Conservation (phyloP, 148 eudicot genomes). For the Mesembryanthemum crystallinum region DNA sequence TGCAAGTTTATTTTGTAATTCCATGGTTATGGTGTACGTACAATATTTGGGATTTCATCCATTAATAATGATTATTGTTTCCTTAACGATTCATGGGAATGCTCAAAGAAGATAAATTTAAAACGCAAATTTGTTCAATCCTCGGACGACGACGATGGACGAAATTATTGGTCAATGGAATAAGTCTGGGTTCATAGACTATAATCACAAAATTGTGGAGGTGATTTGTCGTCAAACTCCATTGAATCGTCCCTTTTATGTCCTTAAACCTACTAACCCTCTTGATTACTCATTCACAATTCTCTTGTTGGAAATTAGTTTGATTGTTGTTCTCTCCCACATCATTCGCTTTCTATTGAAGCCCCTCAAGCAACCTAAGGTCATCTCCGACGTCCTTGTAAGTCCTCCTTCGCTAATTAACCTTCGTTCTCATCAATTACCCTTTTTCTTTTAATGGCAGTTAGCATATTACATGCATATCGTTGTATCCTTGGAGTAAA, state of each 20-base stretch:
- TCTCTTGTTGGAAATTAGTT: constrained; percentile 45
- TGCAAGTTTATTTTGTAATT: no score
- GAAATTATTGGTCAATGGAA: constrained; percentile 14
- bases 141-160: constrained; percentile 12
- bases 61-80: neutral
- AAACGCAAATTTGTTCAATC: neutral
- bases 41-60: no score
- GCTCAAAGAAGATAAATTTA: neutral
- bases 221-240: constrained; percentile 34
- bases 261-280: constrained; percentile 41
- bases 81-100: neutral
- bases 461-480: no score
- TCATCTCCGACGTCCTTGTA: constrained; percentile 69
- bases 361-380: constrained; percentile 68
- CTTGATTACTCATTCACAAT: constrained; percentile 53
- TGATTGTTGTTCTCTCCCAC: constrained; percentile 45
- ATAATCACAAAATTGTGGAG: constrained; percentile 11
- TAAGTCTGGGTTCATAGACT: constrained; percentile 18
- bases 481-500: no score
- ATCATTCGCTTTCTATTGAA: constrained; percentile 49
- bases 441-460: no score
- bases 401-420: constrained; percentile 10
- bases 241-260: constrained; percentile 35
- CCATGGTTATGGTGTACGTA: neutral
- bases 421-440: no score